Evolutionary conservation across 331 rosid genomes (phyloP), one percentile per base, ranked within the genome.

Genomic region (Acacia pycnantha): DNA sequence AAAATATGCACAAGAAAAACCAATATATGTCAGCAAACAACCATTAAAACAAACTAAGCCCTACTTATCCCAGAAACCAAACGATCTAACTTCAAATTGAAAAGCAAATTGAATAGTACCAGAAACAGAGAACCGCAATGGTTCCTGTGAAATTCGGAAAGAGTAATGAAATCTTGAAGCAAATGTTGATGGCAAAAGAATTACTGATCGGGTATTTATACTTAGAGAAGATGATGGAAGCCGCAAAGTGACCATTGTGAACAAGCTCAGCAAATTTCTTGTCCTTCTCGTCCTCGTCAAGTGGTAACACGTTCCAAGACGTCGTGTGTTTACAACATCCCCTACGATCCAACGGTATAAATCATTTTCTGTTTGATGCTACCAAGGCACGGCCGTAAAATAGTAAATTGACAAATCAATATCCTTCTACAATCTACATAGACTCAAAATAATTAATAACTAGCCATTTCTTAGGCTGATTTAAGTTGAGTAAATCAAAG

Each of bases 131-230:
- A 67, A 65, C 4, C 51, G 73, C 35, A 79, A 81, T n/a, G 47
- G 54, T 19, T 8, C 14, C 16, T 29, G 77, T 8, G 68, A 6
- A 12, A 43, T 65, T 74, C 19, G 18, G 15, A 43, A 43, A 48
- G 66, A 59, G 56, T 2, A 62, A 19, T 75, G 48, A 76, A 73
- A 59, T 41, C 41, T 74, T 11, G 84, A 82, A 33, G 78, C 61
- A 18, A 84, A 73, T 64, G 84, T 58, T 73, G 64, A 33, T 5
- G 35, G 77, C 0, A 66, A 65, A 31, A 13, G 84, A 54, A 64
- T 4, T 67, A 35, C 51, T 16, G 73, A 44, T 6, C 58, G 46
- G 43, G 87, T 89, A 90, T 93, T 95, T 95, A 95, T 95, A 93
- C 84, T 78, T 12, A 74, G 46, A 77, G 82, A 43, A 0, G 81